Base-by-base conservation (phyloP, 139 green algal species). In the Chlamydomonas eustigma region DNA sequence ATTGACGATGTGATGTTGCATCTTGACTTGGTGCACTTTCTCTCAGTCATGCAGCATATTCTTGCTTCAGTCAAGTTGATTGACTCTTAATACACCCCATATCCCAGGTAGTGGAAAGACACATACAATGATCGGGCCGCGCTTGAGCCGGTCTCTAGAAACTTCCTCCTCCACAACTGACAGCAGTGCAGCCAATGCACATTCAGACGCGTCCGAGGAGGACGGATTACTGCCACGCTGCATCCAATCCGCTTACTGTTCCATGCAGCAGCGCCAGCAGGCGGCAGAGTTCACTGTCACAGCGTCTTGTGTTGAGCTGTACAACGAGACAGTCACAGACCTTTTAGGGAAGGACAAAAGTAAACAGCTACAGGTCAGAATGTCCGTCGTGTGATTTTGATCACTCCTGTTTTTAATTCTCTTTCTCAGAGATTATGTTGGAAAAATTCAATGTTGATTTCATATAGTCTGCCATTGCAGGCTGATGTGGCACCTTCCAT, bases 121-220 rank as follows among this genome's bases (percentile, higher is more conserved):
- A 4, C 91, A 92, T 83, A 93, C 87, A 30, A 94, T 94, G 81
- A 83, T 93, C 50, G 90, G 90, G 2, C 79, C 84, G 4, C 81
- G 84, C 12, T 76, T 91, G 28, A 83, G 81, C 44, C 65, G 75
- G 5, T 58, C 31, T 2, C 44, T 2, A 1, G 58, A 30, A 63
- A n/a, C 2, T 38, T 24, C 31, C n/a, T 32, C 75, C 8, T 37
- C 51, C 50, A 63, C 1, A 3, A 25, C 39, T 39, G 37, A 63
- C 35, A n/a, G 32, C 70, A 5, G 38, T 30, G 51, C 25, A 39
- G 2, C 2, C 58, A 64, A 63, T 50, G 51, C 74, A 2, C 30
- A 31, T 2, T 28, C 78, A 18, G 1, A 30, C 52, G 78, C 82
- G 5, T 75, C 83, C 4, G 31, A 38, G 0, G 81, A 89, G 24